These are phyloP conservation scores for Annulohypoxylon bovei DNA, from an alignment of 495 filamentous ascomycete genomes.

Conservation along the genomic window DNA sequence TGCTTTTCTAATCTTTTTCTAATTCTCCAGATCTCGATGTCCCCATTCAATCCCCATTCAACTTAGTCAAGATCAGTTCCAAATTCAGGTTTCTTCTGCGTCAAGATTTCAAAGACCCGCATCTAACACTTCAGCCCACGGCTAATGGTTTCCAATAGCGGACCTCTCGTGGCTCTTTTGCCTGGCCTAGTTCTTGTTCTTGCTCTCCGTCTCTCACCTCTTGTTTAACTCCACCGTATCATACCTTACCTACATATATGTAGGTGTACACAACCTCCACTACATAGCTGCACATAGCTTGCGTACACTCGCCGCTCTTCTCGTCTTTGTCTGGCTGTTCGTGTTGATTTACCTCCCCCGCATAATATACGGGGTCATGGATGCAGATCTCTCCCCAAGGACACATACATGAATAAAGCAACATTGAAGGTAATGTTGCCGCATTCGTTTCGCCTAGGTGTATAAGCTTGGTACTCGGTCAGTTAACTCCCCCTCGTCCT, in stretches of 20 bases:
- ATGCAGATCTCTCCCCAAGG: slow-evolving; percentile 15
- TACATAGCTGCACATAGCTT: background rate
- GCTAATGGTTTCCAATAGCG: slow-evolving; percentile 26
- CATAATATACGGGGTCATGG: slow-evolving; percentile 29
- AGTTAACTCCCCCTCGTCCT: slow-evolving; percentile 11
- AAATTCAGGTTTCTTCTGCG: slow-evolving; percentile 41
- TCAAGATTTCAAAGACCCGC: slow-evolving; percentile 38
- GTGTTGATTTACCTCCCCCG: slow-evolving; percentile 16
- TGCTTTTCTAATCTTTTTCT: background rate
- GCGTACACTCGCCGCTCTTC: slow-evolving; percentile 24
- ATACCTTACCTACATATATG: slow-evolving; percentile 6
- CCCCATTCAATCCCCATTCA: no score
- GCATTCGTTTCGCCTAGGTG: slow-evolving; percentile 31
- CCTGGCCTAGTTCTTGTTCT: background rate
- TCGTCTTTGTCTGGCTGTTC: background rate
- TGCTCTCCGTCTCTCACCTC: slow-evolving; percentile 19
- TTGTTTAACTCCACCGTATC: slow-evolving; percentile 23
- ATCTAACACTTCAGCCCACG: slow-evolving; percentile 23
- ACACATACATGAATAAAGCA: slow-evolving; percentile 36
- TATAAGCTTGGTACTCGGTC: slow-evolving; percentile 20
- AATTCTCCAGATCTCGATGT: slow-evolving; percentile 42
- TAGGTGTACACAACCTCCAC: slow-evolving; percentile 20
- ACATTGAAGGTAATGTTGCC: slow-evolving; percentile 20
- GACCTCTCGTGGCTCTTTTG: background rate
- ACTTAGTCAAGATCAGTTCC: slow-evolving; percentile 25